Percentiles rank a stretch among this genome's conserved stretches.
Conservation (phyloP, 495 filamentous ascomycete genomes). For the Lineolata rhizophorae region DNA sequence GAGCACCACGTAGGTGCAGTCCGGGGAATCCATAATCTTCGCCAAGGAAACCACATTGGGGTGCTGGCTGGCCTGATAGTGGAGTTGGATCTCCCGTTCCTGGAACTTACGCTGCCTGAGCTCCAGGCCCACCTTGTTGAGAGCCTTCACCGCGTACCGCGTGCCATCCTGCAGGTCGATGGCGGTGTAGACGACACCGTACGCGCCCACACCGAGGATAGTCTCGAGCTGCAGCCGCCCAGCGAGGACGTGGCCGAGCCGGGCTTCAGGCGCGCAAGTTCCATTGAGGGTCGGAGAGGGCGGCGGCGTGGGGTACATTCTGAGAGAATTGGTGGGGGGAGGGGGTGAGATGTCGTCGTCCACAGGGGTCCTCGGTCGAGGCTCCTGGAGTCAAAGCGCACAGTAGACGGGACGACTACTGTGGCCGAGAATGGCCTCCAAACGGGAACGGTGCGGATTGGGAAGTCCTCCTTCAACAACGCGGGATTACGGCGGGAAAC, state of each 20-base stretch:
- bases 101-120: constrained; percentile 74
- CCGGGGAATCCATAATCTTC: constrained; percentile 77
- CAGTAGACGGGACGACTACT: too few relatives aligned
- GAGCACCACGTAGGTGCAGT: constrained; percentile 92
- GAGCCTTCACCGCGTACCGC: constrained; percentile 85
- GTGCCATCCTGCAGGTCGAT: constrained; percentile 65
- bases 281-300: constrained; percentile 30
- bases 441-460: too few relatives aligned
- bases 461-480: too few relatives aligned
- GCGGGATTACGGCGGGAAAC: too few relatives aligned
- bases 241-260: constrained; percentile 66
- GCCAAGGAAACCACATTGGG: constrained; percentile 85
- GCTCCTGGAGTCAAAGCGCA: too few relatives aligned
- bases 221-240: constrained; percentile 60
- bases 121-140: constrained; percentile 84
- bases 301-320: constrained; percentile 39
- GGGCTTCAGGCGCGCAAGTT: constrained; percentile 48
- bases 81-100: constrained; percentile 75
- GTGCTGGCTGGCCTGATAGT: constrained; percentile 71
- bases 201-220: constrained; percentile 83
- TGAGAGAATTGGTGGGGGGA: constrained; percentile 4
- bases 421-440: too few relatives aligned
- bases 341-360: constrained; percentile 5
- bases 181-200: constrained; percentile 90
- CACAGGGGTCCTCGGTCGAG: constrained; percentile 12